phyloP scores from a whole-genome alignment of 1,284 basidiomycete species.

The Apiotrichum siamense region DNA sequence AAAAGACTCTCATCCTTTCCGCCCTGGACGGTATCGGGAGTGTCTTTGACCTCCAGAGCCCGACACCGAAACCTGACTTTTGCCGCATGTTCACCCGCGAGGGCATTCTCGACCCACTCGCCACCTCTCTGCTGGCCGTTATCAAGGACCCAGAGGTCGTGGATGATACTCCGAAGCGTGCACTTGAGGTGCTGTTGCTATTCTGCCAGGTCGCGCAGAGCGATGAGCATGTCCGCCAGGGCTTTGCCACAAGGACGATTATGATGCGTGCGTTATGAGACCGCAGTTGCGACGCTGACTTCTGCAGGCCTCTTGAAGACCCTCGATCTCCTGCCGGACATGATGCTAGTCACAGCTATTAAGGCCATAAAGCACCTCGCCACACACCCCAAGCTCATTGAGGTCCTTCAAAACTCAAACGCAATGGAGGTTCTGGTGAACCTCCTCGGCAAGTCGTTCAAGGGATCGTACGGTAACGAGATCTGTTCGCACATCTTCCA shows the following conservation, averaged over 20 bases:
- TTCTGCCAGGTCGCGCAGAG: conserved; percentile 94
- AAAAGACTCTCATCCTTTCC: conserved; percentile 83
- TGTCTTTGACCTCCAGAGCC: conserved; percentile 88
- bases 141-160: conserved; percentile 65
- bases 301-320: conserved; percentile 70
- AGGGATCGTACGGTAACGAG: conserved; percentile 76
- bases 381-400: conserved; percentile 81
- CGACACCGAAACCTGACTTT: conserved; percentile 95
- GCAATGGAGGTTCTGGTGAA: conserved; percentile 83
- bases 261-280: conserved; percentile 66
- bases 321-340: conserved; percentile 72
- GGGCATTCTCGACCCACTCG: conserved; percentile 85
- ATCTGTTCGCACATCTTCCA: conserved; percentile 77
- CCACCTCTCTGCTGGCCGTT: conserved; percentile 79
- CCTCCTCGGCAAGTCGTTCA: conserved; percentile 72
- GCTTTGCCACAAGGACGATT: conserved; percentile 81
- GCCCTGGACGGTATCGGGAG: conserved; percentile 90
- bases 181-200: conserved; percentile 81
- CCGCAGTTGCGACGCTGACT: not conserved
- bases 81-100: conserved; percentile 97
- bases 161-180: conserved; percentile 74
- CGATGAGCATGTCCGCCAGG: conserved; percentile 84
- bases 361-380: conserved; percentile 95
- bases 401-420: conserved; percentile 92
- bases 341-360: conserved; percentile 78